Percentiles rank a stretch among this genome's conserved stretches.
Evolutionary conservation across 805 yeast genomes (phyloP).

Genomic region (Lachancea mirantina): DNA sequence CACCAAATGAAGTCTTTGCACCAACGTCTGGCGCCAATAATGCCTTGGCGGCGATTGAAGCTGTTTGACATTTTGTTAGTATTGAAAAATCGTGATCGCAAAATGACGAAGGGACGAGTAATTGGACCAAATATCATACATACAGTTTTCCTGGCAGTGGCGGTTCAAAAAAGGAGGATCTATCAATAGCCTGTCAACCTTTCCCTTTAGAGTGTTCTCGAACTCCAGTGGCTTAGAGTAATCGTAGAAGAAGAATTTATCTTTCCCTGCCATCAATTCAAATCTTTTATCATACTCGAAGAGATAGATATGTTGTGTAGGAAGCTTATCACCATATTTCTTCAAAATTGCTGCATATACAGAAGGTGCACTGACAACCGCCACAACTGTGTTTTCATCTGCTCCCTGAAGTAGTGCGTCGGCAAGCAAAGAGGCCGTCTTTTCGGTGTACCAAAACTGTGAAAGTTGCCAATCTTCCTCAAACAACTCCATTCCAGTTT

Average conservation of each 20-base stretch:
- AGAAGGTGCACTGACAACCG: conserved; percentile 83
- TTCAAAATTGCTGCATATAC: conserved; percentile 76
- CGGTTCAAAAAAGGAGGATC: conserved; percentile 86
- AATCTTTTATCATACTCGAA: conserved; percentile 78
- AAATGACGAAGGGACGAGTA: conserved; percentile 18
- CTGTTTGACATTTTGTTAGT: conserved; percentile 15
- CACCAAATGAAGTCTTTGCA: conserved; percentile 36
- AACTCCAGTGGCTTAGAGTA: conserved; percentile 61
- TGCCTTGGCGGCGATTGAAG: conserved; percentile 55
- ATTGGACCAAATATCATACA: too few relatives aligned
- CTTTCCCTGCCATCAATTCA: conserved; percentile 58
- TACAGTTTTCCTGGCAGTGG: conserved; percentile 68
- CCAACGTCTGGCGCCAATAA: conserved; percentile 40
- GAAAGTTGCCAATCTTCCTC: conserved; percentile 92
- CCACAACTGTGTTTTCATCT: conserved; percentile 59
- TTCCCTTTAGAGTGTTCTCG: conserved; percentile 48
- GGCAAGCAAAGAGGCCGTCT: conserved; percentile 62
- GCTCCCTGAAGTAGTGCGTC: conserved; percentile 73
- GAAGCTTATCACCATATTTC: conserved; percentile 43
- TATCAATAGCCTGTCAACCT: conserved; percentile 63
- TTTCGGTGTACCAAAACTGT: conserved; percentile 82
- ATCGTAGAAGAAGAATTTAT: conserved; percentile 66
- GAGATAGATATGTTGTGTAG: conserved; percentile 64
- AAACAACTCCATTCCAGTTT: conserved; percentile 61
- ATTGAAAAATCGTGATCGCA: too few relatives aligned